These are phyloP conservation scores for Logfia minima DNA, from an alignment of 129 eudicot species.

Conservation along the genomic window DNA sequence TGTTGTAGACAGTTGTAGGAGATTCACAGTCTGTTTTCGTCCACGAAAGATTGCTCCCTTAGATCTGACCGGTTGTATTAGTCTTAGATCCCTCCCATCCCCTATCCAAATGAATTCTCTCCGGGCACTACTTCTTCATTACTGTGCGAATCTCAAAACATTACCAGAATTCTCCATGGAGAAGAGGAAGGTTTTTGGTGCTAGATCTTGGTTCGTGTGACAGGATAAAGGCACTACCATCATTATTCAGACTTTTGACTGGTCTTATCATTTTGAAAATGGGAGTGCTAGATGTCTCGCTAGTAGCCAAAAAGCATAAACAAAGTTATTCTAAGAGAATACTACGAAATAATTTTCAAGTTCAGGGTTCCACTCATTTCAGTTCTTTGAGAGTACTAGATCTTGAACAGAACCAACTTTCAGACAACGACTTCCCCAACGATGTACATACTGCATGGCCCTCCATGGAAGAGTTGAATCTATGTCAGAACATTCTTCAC, in stretches of 20 bases:
- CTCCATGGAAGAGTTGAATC: slow-evolving; percentile 9
- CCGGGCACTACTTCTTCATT: neutral
- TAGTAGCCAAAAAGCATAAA: neutral
- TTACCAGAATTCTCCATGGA: slow-evolving; percentile 12
- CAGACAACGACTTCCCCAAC: neutral
- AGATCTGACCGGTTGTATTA: neutral
- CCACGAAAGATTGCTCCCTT: neutral
- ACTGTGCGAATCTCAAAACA: neutral
- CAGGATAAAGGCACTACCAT: slow-evolving; percentile 7
- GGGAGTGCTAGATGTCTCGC: too few species aligned
- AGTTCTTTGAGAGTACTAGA: slow-evolving; percentile 6
- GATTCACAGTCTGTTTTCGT: neutral
- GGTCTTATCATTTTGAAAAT: neutral
- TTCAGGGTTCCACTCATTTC: neutral
- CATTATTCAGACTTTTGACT: neutral
- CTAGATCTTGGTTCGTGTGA: slow-evolving; percentile 1
- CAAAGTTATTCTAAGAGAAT: neutral
- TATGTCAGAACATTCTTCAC: neutral
- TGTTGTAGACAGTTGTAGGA: neutral
- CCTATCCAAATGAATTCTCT: slow-evolving; percentile 16
- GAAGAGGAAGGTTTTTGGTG: slow-evolving; percentile 3
- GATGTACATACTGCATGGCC: slow-evolving; percentile 6
- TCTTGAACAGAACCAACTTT: neutral
- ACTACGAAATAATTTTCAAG: neutral
- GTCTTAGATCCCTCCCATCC: neutral